Evolutionary conservation across 1,284 basidiomycete genomes (phyloP).

Genomic region (Sporisorium reilianum): DNA sequence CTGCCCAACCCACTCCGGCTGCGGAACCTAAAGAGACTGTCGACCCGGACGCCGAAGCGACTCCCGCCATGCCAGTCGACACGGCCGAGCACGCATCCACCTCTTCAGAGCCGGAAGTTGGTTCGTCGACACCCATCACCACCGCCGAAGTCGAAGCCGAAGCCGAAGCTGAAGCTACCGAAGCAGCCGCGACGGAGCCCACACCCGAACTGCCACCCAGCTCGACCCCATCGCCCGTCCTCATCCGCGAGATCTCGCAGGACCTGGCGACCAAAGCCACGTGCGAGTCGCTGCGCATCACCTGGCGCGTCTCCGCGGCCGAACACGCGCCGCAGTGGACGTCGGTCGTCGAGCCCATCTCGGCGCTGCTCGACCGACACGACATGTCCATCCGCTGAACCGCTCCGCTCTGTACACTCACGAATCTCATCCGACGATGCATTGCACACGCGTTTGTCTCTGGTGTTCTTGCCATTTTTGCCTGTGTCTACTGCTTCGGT

Average conservation of each 20-base stretch:
- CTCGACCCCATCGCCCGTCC: constrained; percentile 2
- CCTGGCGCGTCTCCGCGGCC: constrained; percentile 11
- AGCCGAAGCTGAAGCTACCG: background rate
- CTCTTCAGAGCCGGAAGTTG: background rate
- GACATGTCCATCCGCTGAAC: constrained; percentile 26
- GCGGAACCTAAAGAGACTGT: background rate
- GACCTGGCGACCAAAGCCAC: constrained; percentile 25
- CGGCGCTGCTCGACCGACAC: constrained; percentile 28
- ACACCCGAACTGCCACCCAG: background rate
- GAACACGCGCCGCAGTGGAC: constrained; percentile 20
- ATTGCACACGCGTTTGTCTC: background rate
- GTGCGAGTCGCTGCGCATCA: constrained; percentile 28
- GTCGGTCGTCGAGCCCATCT: constrained; percentile 20
- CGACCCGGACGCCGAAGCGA: background rate
- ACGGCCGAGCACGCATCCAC: background rate
- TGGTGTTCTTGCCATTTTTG: constrained; percentile 5
- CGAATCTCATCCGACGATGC: background rate
- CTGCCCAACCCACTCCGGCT: background rate
- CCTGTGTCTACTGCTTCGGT: background rate
- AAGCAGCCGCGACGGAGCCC: background rate
- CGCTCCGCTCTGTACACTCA: background rate
- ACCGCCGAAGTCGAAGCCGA: background rate
- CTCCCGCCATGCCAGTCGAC: background rate
- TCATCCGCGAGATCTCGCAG: constrained; percentile 37
- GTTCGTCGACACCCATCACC: constrained; percentile 5